Conservation (phyloP, 345 rosid genomes). For the Rhodamnia argentea region DNA sequence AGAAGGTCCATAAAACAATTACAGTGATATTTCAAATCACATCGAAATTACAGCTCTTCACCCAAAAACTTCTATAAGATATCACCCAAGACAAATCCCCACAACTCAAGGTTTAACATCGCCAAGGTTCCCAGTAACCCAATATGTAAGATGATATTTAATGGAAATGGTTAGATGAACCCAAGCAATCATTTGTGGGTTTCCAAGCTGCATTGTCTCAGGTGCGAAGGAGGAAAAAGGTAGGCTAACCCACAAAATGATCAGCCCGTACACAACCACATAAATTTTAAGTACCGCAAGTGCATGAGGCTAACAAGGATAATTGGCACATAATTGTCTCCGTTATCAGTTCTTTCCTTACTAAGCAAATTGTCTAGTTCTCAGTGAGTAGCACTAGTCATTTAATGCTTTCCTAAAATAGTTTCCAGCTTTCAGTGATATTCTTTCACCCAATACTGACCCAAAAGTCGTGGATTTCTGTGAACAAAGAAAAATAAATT, state of each 20-base stretch:
- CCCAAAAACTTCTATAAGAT: neutral
- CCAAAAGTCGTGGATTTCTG: neutral
- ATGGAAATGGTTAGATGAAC: neutral
- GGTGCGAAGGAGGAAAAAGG: neutral
- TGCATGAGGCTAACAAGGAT: neutral
- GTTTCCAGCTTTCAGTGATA: neutral
- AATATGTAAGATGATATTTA: neutral
- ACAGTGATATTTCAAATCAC: neutral
- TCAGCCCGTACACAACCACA: neutral
- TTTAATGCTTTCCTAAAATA: neutral
- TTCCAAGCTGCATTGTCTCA: neutral
- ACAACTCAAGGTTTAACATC: neutral
- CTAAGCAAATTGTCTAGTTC: neutral
- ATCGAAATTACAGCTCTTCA: neutral
- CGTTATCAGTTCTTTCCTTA: neutral
- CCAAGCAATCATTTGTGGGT: neutral
- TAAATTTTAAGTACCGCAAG: neutral
- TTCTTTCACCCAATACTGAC: neutral
- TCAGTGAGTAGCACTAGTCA: neutral
- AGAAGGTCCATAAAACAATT: neutral
- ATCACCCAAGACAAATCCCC: neutral
- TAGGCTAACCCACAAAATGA: neutral
- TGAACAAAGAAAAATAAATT: neutral
- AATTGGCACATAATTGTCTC: neutral
- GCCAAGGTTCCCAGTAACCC: neutral